phyloP scores from a whole-genome alignment of 169 alveolate species.

The Plasmodium malariae region DNA sequence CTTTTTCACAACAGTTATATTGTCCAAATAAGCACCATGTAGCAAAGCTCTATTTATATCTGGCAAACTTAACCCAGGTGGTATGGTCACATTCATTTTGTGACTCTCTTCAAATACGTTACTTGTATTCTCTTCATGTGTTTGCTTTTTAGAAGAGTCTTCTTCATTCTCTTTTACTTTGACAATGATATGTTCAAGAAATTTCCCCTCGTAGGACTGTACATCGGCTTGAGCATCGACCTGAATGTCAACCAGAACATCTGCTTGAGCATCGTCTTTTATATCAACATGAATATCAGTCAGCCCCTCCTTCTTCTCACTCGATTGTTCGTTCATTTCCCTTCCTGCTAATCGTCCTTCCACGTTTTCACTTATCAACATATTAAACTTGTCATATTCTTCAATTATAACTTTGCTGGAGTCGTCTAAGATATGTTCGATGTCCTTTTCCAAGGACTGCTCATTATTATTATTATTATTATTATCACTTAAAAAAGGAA shows the following conservation, averaged over 20 bases:
- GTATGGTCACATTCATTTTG: slow-evolving; percentile 30
- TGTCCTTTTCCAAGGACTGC: not conserved
- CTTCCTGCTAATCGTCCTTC: not conserved
- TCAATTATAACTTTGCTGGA: slow-evolving; percentile 19
- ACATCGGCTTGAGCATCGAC: too few species aligned
- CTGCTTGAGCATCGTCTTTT: not conserved
- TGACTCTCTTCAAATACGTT: slow-evolving; percentile 38
- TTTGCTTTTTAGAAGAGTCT: not conserved
- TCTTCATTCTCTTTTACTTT: slow-evolving; percentile 11
- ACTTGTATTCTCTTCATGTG: not conserved
- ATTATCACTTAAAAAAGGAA: slow-evolving; percentile 32
- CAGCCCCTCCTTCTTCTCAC: not conserved
- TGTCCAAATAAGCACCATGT: slow-evolving; percentile 88
- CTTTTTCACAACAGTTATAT: slow-evolving; percentile 79
- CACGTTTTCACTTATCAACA: not conserved
- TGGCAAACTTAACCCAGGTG: slow-evolving; percentile 63
- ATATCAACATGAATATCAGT: not conserved
- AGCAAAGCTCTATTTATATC: slow-evolving; percentile 80
- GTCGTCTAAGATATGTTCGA: slow-evolving; percentile 21
- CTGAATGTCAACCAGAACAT: too few species aligned
- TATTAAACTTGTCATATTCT: slow-evolving; percentile 23
- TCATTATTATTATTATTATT: not conserved
- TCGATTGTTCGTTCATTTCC: not conserved
- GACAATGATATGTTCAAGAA: too few species aligned
- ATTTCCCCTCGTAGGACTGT: too few species aligned